Percentiles rank a stretch among this genome's conserved stretches.
Conservation (phyloP, 2,329 filamentous ascomycete genomes). For the Aureobasidium zeae region DNA sequence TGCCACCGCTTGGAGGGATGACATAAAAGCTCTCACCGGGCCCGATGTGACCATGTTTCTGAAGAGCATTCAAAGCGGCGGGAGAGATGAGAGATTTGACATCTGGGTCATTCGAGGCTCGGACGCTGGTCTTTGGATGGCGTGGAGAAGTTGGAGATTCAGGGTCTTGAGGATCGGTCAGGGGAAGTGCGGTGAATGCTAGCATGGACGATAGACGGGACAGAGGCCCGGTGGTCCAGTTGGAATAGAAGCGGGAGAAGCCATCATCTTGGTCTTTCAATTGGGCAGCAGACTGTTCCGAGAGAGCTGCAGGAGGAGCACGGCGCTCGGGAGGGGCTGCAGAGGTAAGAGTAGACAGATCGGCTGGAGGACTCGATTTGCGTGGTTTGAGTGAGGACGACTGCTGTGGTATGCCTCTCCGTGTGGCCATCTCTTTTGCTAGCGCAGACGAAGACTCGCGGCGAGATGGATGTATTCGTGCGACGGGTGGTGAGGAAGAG, state of each 20-base stretch:
- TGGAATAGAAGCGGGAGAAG: constrained; percentile 84
- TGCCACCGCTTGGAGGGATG: constrained; percentile 83
- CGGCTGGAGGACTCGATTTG: neutral
- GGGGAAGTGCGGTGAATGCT: constrained; percentile 83
- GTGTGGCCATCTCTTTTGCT: constrained; percentile 31
- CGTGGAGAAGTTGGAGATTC: constrained; percentile 24
- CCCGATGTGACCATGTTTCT: constrained; percentile 39
- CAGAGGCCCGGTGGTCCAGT: constrained; percentile 72
- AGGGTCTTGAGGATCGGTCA: constrained; percentile 34
- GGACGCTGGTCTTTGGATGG: constrained; percentile 23
- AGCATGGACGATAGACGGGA: constrained; percentile 82
- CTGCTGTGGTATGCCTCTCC: constrained; percentile 28
- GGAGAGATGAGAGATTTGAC: constrained; percentile 75
- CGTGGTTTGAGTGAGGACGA: constrained; percentile 18
- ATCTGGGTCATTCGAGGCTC: constrained; percentile 48
- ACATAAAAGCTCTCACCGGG: constrained; percentile 76
- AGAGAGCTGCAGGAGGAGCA: constrained; percentile 24
- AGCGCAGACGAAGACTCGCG: constrained; percentile 30
- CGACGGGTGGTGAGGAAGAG: neutral
- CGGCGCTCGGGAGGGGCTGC: constrained; percentile 13
- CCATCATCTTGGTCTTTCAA: constrained; percentile 45
- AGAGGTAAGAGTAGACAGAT: neutral
- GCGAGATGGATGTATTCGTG: constrained; percentile 14
- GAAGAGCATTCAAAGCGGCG: constrained; percentile 70
- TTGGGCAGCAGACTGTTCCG: constrained; percentile 11